phyloP scores from a whole-genome alignment of 208 protist species.

The Trypanosomatidae sp. region DNA sequence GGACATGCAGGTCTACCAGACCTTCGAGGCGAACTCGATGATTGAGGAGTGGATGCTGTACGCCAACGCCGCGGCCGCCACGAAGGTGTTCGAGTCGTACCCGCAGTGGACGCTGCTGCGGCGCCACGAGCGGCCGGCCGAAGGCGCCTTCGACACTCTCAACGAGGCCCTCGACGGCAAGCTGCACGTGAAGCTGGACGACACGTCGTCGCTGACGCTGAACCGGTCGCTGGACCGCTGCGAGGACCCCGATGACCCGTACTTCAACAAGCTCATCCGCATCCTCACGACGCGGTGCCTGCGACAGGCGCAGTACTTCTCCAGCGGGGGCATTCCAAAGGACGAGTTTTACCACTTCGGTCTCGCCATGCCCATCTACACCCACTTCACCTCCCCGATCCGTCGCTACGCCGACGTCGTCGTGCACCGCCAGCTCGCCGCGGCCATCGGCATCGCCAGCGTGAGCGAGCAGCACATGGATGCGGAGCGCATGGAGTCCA shows the following conservation, averaged over 20 bases:
- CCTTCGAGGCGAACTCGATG: constrained; percentile 93
- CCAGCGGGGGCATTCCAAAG: constrained; percentile 73
- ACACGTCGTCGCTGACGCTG: constrained; percentile 78
- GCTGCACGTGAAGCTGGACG: constrained; percentile 69
- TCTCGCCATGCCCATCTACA: constrained; percentile 94
- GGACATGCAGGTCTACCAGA: constrained; percentile 91
- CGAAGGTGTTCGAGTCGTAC: constrained; percentile 73
- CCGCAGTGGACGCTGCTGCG: constrained; percentile 88
- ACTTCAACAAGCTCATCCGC: constrained; percentile 92
- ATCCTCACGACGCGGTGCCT: constrained; percentile 94
- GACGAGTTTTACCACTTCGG: constrained; percentile 94
- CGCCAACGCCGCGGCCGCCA: constrained; percentile 93
- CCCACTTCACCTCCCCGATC: constrained; percentile 96
- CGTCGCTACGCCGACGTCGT: constrained; percentile 95
- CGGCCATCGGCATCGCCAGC: constrained; percentile 67
- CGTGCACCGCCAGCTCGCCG: constrained; percentile 92
- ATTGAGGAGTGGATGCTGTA: constrained; percentile 98
- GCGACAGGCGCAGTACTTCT: constrained; percentile 94
- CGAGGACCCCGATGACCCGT: constrained; percentile 71
- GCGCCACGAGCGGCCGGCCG: constrained; percentile 83
- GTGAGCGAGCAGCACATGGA: constrained; percentile 51
- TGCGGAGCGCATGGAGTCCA: constrained; percentile 61
- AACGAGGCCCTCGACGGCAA: constrained; percentile 75
- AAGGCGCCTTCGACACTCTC: constrained; percentile 83
- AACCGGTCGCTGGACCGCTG: constrained; percentile 85